A percentile compares a stretch with the other conserved stretches of the same genome.
These are phyloP conservation scores for Tremellales sp. DNA, from an alignment of 1,284 basidiomycete species.

Conservation along the genomic window DNA sequence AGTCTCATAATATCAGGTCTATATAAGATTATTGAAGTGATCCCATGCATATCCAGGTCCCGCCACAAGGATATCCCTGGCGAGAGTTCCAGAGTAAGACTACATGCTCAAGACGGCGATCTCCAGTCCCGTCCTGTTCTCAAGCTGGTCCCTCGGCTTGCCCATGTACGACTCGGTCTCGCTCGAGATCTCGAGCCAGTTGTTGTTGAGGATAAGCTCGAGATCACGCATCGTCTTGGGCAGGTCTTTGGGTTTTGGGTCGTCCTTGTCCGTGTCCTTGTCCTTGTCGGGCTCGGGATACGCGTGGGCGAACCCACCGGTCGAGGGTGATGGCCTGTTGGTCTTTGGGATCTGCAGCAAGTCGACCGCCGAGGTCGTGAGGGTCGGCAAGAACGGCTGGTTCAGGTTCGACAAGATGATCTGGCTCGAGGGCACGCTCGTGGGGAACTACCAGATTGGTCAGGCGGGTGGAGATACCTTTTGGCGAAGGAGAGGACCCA, in stretches of 20 bases:
- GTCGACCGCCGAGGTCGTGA: constrained; percentile 20
- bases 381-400: constrained; percentile 32
- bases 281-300: constrained; percentile 5
- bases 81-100: background rate
- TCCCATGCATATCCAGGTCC: no score
- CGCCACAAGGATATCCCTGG: no score
- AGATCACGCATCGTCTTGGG: constrained; percentile 25
- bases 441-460: constrained; percentile 25
- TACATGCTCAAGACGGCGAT: constrained; percentile 30
- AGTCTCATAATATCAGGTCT: no score
- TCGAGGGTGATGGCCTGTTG: constrained; percentile 9
- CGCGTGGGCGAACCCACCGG: constrained; percentile 15
- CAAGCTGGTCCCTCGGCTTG: constrained; percentile 30
- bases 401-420: constrained; percentile 33
- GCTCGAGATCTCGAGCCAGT: constrained; percentile 25
- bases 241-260: constrained; percentile 3
- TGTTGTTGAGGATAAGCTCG: constrained; percentile 28
- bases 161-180: constrained; percentile 25
- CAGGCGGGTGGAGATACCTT: background rate
- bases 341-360: constrained; percentile 17
- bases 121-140: constrained; percentile 33
- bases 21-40: no score
- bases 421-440: constrained; percentile 16
- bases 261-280: background rate
- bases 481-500: constrained; percentile 11